Base-by-base conservation (phyloP, 2,329 filamentous ascomycete genomes). In the Epichloe hybrida region DNA sequence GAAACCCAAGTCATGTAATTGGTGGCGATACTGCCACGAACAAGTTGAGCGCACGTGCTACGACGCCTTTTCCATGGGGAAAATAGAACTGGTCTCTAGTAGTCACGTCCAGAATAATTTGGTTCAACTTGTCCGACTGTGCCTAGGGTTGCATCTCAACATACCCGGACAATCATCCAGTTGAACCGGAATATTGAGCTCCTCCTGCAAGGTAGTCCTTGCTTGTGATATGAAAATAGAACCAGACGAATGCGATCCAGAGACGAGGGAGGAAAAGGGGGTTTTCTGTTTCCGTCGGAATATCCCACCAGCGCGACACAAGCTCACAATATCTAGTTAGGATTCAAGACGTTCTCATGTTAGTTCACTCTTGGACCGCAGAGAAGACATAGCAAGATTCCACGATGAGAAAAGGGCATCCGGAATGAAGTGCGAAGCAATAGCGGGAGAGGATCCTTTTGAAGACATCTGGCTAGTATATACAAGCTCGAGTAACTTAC, bases 401-500 rank as follows among this genome's bases (percentile, higher is more conserved):
- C 50, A 41, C 39, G 13, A 34, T 44, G 15, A 49, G 6, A n/a
- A 46, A 35, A 21, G 20, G 11, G 31, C 41, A 44, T 40, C 50
- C 46, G 46, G 50, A 21, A 50, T 21, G 34, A n/a, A 39, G 27
- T 5, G 39, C n/a, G 44, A 23, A 35, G 20, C n/a, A 21, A 13
- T 36, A 41, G 31, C 27, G 48, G 54, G 52, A 58, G 55, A 56
- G 58, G 55, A 59, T 63, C 63, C 70, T 69, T 61, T 65, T 67
- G 64, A 65, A 67, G 56, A 59, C 58, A 64, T 62, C 67, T 71
- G 67, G 68, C 65, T 65, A 66, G 68, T 73, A 75, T 74, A 71
- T 75, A 75, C 72, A 76, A 69, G 70, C 69, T 69, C 65, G 63
- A 64, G 65, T 61, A 59, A 70, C 73, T 75, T 67, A 75, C 73